A percentile compares a stretch with the other conserved stretches of the same genome.
Conservation (phyloP, 2,329 filamentous ascomycete genomes). For the Aspergillus pseudoglaucus region DNA sequence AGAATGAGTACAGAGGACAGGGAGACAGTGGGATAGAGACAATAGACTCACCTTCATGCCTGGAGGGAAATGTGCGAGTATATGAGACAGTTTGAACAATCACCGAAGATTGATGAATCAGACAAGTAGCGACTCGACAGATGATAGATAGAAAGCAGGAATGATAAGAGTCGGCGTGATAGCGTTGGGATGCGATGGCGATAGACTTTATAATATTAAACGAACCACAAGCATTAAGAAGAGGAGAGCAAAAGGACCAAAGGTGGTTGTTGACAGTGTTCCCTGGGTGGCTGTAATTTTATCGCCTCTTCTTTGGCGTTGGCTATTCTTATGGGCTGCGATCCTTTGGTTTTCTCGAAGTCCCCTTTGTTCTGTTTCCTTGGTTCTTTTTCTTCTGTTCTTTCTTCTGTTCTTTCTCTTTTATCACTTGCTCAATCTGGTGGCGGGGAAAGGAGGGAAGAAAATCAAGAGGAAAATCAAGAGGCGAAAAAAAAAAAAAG, state of each 20-base stretch:
- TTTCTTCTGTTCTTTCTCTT: not conserved
- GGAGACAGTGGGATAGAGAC: not conserved
- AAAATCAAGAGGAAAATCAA: not conserved
- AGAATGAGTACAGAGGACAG: not conserved
- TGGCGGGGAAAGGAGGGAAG: not conserved
- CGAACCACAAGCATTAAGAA: not conserved
- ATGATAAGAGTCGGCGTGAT: not conserved
- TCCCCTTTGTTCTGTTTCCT: conserved; percentile 1
- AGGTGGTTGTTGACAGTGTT: not conserved
- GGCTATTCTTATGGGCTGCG: no score
- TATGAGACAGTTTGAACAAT: no score
- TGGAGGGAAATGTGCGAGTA: no score
- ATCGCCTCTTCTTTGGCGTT: no score
- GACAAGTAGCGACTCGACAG: not conserved
- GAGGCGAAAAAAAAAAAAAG: not conserved
- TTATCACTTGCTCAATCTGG: no score
- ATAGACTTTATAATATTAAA: conserved; percentile 1
- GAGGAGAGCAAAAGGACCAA: conserved; percentile 9
- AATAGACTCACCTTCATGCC: no score
- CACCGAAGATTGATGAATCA: no score
- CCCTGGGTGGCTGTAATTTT: no score
- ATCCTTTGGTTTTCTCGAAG: conserved; percentile 5
- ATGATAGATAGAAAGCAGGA: conserved; percentile 1
- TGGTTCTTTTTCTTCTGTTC: conserved; percentile 1
- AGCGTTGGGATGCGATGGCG: not conserved